Conservation (phyloP, 2,329 filamentous ascomycete species). For the Penicillium decumbens region DNA sequence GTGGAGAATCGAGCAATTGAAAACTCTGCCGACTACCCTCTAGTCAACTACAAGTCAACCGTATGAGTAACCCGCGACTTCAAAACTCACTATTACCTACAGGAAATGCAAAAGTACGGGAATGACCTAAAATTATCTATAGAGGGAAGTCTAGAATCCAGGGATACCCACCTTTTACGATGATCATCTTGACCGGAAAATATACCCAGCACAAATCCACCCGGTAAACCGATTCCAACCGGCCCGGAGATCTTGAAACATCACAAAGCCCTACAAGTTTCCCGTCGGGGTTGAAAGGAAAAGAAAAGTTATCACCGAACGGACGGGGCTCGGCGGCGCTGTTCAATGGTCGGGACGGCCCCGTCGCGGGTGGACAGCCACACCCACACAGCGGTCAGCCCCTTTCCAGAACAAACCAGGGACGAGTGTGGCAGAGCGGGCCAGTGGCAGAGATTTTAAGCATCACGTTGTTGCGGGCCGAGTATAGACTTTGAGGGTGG, state of each 20-base stretch:
- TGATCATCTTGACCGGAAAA: not conserved
- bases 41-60: not conserved
- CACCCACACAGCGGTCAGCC: not conserved
- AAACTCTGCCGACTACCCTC: not conserved
- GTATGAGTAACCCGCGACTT: not conserved
- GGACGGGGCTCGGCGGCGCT: not conserved
- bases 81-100: not conserved
- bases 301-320: not conserved
- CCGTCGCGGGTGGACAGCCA: not conserved
- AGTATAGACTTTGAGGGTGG: constrained; percentile 5
- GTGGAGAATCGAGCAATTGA: not conserved
- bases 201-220: not conserved
- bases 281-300: not conserved
- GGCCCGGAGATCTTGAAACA: not conserved
- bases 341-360: not conserved
- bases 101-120: not conserved
- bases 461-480: constrained; percentile 10
- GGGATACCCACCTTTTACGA: not conserved
- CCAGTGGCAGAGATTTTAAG: constrained; percentile 2
- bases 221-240: constrained; percentile 1
- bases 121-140: not conserved
- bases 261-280: not conserved
- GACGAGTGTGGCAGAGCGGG: not conserved
- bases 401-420: not conserved
- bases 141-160: not conserved